Evolutionary conservation across 768 basidiomycete genomes (phyloP).

Genomic region (Tylopilus subfusipes): DNA sequence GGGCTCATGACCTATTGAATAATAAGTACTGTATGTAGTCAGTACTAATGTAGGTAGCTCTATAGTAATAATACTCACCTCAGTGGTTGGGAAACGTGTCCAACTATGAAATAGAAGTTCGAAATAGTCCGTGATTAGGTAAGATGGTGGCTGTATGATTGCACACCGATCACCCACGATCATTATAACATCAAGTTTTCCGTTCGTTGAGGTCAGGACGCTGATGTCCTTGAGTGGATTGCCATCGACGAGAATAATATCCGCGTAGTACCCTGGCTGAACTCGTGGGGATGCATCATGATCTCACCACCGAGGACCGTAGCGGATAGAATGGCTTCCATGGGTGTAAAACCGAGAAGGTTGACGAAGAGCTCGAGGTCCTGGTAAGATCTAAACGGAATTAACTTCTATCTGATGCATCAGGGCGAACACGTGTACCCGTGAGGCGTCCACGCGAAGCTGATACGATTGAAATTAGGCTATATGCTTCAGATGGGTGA

Average conservation of each 20-base stretch:
- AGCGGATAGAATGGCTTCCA: slow-evolving; percentile 37
- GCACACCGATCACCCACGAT: slow-evolving; percentile 24
- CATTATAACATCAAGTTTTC: slow-evolving; percentile 35
- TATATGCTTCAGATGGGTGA: background rate
- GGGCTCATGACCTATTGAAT: too few species aligned
- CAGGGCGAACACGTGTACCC: slow-evolving; percentile 14
- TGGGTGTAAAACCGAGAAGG: slow-evolving; percentile 32
- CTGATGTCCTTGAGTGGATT: slow-evolving; percentile 36
- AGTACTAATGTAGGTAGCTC: too few species aligned
- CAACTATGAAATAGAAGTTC: too few species aligned
- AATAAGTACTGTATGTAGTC: too few species aligned
- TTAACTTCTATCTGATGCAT: background rate
- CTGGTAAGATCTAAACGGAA: slow-evolving; percentile 29
- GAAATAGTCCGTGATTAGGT: too few species aligned
- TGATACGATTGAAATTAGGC: slow-evolving; percentile 5
- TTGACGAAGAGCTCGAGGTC: slow-evolving; percentile 38
- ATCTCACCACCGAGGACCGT: slow-evolving; percentile 36
- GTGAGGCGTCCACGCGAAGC: slow-evolving; percentile 32
- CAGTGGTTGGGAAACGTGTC: too few species aligned
- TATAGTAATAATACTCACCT: too few species aligned
- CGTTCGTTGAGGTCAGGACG: slow-evolving; percentile 28
- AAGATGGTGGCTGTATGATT: too few species aligned
- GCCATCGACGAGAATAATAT: slow-evolving; percentile 35
- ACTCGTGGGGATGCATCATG: slow-evolving; percentile 36
- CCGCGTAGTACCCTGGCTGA: slow-evolving; percentile 36